Conservation (phyloP, 2,329 filamentous ascomycete genomes). For the Kalaharituber pfeilii region DNA sequence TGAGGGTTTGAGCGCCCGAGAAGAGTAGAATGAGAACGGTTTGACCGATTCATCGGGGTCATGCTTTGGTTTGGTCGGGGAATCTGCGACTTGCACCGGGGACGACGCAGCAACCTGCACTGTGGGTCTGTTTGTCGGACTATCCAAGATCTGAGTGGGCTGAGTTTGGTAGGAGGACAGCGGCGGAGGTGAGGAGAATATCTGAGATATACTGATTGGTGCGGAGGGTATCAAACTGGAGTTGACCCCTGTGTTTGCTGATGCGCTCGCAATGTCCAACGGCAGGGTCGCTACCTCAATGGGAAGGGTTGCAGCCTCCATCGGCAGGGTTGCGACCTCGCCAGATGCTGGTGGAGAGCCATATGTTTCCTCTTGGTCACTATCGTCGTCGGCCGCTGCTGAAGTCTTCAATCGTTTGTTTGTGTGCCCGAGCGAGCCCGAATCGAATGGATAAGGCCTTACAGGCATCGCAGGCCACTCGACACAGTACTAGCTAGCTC, state of each 20-base stretch:
- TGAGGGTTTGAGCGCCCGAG: background rate
- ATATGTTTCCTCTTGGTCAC: constrained; percentile 33
- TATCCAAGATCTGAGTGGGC: constrained; percentile 27
- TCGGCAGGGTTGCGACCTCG: constrained; percentile 22
- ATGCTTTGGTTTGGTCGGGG: background rate
- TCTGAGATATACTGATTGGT: constrained; percentile 5
- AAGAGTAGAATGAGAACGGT: background rate
- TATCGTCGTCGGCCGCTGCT: constrained; percentile 28
- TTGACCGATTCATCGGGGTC: background rate
- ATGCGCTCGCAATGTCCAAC: background rate
- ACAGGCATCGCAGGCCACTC: constrained; percentile 6
- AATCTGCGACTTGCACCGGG: constrained; percentile 35
- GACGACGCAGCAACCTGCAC: constrained; percentile 86
- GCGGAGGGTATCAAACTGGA: no score
- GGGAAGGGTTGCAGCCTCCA: background rate
- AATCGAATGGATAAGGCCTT: constrained; percentile 14
- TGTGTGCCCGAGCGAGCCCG: constrained; percentile 3
- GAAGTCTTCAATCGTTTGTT: constrained; percentile 16
- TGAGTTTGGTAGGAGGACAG: constrained; percentile 34
- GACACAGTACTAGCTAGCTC: no score
- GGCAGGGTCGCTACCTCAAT: background rate
- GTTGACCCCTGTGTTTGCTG: background rate
- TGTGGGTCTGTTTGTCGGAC: constrained; percentile 26
- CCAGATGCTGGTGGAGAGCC: constrained; percentile 3
- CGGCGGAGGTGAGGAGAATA: constrained; percentile 23